phyloP scores from a whole-genome alignment of 768 basidiomycete species.

The Agaricus blazei region DNA sequence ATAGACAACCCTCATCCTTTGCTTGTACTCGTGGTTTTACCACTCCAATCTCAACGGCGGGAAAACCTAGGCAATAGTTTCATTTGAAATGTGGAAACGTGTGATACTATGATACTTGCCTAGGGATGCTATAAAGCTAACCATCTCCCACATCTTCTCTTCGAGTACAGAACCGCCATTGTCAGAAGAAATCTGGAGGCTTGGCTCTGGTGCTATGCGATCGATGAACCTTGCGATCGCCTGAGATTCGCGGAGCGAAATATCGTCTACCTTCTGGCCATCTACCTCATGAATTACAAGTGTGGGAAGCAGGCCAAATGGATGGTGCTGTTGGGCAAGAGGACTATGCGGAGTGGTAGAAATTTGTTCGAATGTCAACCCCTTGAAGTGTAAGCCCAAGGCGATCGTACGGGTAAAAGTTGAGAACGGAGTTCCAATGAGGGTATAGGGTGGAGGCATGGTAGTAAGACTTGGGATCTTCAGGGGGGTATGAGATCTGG shows the following conservation, averaged over 20 bases:
- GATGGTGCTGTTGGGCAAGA: constrained; percentile 21
- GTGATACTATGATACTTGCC: constrained; percentile 15
- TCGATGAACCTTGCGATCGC: constrained; percentile 28
- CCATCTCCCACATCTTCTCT: constrained; percentile 31
- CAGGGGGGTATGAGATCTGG: background rate
- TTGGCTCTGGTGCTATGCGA: constrained; percentile 22
- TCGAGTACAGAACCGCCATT: constrained; percentile 15
- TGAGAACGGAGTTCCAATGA: constrained; percentile 28
- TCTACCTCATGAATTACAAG: constrained; percentile 22
- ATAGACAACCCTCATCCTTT: constrained; percentile 18
- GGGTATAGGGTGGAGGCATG: constrained; percentile 16
- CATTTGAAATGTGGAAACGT: background rate
- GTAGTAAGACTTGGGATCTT: background rate
- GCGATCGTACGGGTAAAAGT: constrained; percentile 29
- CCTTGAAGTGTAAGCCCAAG: constrained; percentile 25
- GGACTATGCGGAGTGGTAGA: constrained; percentile 17
- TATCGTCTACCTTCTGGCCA: constrained; percentile 15
- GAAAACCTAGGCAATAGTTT: constrained; percentile 19
- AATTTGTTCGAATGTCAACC: constrained; percentile 20
- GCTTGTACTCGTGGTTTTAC: constrained; percentile 27
- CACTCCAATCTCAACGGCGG: constrained; percentile 22
- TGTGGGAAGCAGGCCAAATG: constrained; percentile 27
- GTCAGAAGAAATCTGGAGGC: constrained; percentile 17
- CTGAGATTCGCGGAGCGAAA: constrained; percentile 26
- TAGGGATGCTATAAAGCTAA: constrained; percentile 24